Evolutionary conservation across 2,329 filamentous ascomycete species (phyloP).

Genomic region (Lasiodiplodia gonubiensis): DNA sequence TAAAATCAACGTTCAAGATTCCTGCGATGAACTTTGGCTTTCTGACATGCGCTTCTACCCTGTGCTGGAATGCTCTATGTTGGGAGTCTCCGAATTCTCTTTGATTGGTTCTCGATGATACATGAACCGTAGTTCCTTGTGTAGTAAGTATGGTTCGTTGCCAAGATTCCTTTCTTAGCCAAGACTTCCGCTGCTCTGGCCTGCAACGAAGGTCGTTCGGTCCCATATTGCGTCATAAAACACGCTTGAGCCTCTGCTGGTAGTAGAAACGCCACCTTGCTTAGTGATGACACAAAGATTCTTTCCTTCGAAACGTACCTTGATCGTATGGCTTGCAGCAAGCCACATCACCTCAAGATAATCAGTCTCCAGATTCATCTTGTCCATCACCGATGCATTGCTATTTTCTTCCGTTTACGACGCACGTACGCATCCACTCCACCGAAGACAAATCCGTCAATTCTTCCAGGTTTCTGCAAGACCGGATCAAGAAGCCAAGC

Average conservation of each 20-base stretch:
- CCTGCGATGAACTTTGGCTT: neutral
- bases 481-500: too few species aligned
- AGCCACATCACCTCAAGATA: too few species aligned
- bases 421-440: too few species aligned
- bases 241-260: neutral
- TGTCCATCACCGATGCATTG: too few species aligned
- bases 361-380: too few species aligned
- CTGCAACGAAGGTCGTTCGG: neutral
- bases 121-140: neutral
- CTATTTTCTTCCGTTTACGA: too few species aligned
- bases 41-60: neutral
- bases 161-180: neutral
- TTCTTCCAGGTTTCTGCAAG: too few species aligned
- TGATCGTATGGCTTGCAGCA: too few species aligned
- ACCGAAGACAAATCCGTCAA: too few species aligned
- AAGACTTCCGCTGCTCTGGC: neutral
- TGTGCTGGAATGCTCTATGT: neutral
- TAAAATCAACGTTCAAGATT: slow-evolving; percentile 6
- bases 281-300: neutral
- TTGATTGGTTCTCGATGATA: neutral
- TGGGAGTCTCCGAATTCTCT: neutral
- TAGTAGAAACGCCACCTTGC: neutral
- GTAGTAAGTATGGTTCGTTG: neutral
- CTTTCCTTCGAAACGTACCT: too few species aligned
- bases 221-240: neutral